Evolutionary conservation across 2,329 filamentous ascomycete genomes (phyloP), one percentile per base, ranked within the genome.

Genomic region (Orbilia javanica): DNA sequence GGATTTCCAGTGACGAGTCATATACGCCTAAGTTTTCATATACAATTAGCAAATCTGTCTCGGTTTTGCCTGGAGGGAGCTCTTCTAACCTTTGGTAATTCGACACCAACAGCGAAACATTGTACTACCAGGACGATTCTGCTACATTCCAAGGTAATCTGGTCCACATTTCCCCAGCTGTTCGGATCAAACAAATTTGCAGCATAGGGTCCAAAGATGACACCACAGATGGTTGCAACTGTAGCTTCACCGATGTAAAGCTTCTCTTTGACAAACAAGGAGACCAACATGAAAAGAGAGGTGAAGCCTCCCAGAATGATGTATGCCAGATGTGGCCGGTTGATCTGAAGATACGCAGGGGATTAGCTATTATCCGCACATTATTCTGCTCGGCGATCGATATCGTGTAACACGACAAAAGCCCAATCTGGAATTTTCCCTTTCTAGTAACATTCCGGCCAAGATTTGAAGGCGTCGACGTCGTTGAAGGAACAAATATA

Each of bases 161-260:
- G 91, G 85, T 97, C 94, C 80, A 90, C 89, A 81, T 91, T 94
- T 75, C 93, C 93, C 94, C 94, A 97, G 73, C 87, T 87, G 74
- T 85, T 82, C 66, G 91, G 93, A 82, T 95, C 87, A 83, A 97
- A 94, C 44, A 96, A 87, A 81, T 93, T 90, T 75, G 93, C 92
- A 44, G 90, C 93, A 86, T 94, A 90, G 15, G 94, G 94, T 0
- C 94, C 93, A 82, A 97, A 96, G 81, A 96, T 94, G 84, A 97
- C 91, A 80, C 93, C 93, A 83, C 92, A 93, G 60, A 97, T 85
- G 1, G 93, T 96, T 63, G 94, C 93, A 52, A 99, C 93, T 0
- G 96, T 98, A 63, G 96, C 96, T 88, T 99, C 96, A 83, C 96
- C 96, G 84, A 99, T 99, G 86, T 99, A 99, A 83, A 98, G 89